Evolutionary conservation across 495 filamentous ascomycete species (phyloP).

Genomic region (Penicillium parvum): DNA sequence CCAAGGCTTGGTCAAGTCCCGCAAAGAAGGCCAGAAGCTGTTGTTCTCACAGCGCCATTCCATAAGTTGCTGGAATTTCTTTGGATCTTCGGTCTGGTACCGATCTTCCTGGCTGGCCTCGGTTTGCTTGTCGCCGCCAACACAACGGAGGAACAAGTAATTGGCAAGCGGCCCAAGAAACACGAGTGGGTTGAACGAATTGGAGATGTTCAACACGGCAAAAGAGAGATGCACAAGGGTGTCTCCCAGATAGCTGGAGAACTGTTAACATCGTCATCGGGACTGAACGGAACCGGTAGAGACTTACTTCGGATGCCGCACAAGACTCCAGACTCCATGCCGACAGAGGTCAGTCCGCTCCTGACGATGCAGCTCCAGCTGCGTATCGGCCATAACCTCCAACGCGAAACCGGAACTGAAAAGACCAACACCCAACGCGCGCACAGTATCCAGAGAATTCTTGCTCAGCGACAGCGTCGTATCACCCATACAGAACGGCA

Average conservation of each 20-base stretch:
- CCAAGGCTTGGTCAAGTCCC: slow-evolving; percentile 50
- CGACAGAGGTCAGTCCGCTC: slow-evolving; percentile 36
- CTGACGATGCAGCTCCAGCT: slow-evolving; percentile 39
- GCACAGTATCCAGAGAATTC: slow-evolving; percentile 17
- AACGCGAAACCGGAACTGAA: slow-evolving; percentile 51
- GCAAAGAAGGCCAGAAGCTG: slow-evolving; percentile 51
- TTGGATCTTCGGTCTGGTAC: slow-evolving; percentile 39
- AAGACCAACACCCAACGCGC: slow-evolving; percentile 48
- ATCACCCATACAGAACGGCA: slow-evolving; percentile 40
- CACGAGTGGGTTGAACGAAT: slow-evolving; percentile 48
- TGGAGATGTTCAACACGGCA: slow-evolving; percentile 40
- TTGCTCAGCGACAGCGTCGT: slow-evolving; percentile 6
- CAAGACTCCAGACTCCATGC: slow-evolving; percentile 56
- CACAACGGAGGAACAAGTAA: slow-evolving; percentile 52
- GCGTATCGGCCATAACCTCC: slow-evolving; percentile 51
- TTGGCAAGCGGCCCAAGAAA: slow-evolving; percentile 53
- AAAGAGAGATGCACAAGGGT: slow-evolving; percentile 46
- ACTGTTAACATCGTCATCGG: slow-evolving; percentile 6
- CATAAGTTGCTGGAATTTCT: slow-evolving; percentile 49
- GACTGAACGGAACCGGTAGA: neutral
- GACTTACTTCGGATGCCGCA: slow-evolving; percentile 58
- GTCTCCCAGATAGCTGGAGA: slow-evolving; percentile 53
- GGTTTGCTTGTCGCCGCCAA: slow-evolving; percentile 51
- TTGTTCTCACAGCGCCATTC: slow-evolving; percentile 50
- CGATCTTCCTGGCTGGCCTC: slow-evolving; percentile 48